These are phyloP conservation scores for Podospora pseudoanserina DNA, from an alignment of 495 filamentous ascomycete genomes.

Conservation along the genomic window DNA sequence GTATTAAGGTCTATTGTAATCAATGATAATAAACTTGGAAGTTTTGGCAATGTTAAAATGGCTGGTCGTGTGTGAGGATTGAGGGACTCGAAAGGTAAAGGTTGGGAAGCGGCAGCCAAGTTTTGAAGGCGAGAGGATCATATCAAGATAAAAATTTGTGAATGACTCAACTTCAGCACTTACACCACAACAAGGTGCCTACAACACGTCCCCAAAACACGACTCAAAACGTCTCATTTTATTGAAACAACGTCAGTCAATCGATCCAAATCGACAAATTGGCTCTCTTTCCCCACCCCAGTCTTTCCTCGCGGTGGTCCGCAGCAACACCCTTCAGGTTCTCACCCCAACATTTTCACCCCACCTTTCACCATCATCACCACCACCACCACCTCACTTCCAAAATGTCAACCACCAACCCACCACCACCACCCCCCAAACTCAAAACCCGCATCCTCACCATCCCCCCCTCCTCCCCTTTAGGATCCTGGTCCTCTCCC, in stretches of 20 bases:
- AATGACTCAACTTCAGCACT: slow-evolving; percentile 21
- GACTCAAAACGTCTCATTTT: neutral
- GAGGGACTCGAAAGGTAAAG: neutral
- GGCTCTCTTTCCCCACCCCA: slow-evolving; percentile 11
- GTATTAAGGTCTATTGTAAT: neutral
- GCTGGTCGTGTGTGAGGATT: neutral
- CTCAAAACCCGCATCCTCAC: slow-evolving; percentile 35
- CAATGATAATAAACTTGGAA: neutral
- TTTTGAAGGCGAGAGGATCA: slow-evolving; percentile 11
- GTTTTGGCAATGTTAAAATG: neutral
- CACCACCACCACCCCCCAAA: slow-evolving; percentile 16
- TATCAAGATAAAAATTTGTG: slow-evolving; percentile 19
- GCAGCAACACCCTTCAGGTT: slow-evolving; percentile 13
- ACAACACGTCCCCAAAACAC: neutral
- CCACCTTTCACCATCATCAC: neutral
- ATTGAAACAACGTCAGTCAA: neutral
- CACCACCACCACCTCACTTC: neutral
- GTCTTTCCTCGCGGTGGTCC: slow-evolving; percentile 23
- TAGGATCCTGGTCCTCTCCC: slow-evolving; percentile 25
- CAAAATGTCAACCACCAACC: slow-evolving; percentile 10
- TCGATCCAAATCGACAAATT: slow-evolving; percentile 16
- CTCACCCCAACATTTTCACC: slow-evolving; percentile 4
- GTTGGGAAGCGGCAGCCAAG: slow-evolving; percentile 4
- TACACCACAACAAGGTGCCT: neutral
- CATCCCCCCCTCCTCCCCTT: slow-evolving; percentile 21